Base-by-base conservation (phyloP, 148 eudicot genomes). In the Heliamphora exappendiculata region DNA sequence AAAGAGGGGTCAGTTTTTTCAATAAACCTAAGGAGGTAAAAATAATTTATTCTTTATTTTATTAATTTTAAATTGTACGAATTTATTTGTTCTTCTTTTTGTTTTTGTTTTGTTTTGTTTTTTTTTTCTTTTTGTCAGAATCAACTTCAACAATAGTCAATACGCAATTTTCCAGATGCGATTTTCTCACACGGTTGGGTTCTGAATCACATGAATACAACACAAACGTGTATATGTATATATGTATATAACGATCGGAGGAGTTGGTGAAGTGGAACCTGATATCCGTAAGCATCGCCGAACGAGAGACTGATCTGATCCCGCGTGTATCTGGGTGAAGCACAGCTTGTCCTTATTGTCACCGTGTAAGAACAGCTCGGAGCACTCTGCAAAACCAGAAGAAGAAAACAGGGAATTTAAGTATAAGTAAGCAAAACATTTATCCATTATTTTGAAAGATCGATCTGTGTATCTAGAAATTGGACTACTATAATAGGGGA, bases 231-330 rank as follows among this genome's bases (percentile, higher is more conserved):
- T 13, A 59, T 7, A 4, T 24, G 2, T 36, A 44, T 10, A 7
- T 31, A 31, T 26, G 13, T 8, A 10, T 29, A 22, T 24, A 64
- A 22, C 11, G 6, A 58, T 47, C 53, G 0, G 33, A 3, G 5
- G 17, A 60, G 45, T 28, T n/a, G 41, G 28, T n/a, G 31, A 58
- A 24, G 26, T 5, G 29, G 44, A 64, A 86, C 89, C 87, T 86
- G 89, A 82, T 82, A 60, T 45, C 89, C 89, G 55, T 84, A 84
- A 36, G 87, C 85, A 70, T 86, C 89, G 50, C 89, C 89, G 22
- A 86, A 86, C 20, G 89, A 50, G 57, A 86, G 80, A 78, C 85
- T 82, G 80, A 86, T 84, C 14, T 75, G 85, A 73, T 86, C 89
- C 50, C 89, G 65, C 0, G 89, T 86, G 81, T 79, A 86, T 29